Evolutionary conservation across 768 basidiomycete genomes (phyloP).

Genomic region (Podaxis carcinomalis): DNA sequence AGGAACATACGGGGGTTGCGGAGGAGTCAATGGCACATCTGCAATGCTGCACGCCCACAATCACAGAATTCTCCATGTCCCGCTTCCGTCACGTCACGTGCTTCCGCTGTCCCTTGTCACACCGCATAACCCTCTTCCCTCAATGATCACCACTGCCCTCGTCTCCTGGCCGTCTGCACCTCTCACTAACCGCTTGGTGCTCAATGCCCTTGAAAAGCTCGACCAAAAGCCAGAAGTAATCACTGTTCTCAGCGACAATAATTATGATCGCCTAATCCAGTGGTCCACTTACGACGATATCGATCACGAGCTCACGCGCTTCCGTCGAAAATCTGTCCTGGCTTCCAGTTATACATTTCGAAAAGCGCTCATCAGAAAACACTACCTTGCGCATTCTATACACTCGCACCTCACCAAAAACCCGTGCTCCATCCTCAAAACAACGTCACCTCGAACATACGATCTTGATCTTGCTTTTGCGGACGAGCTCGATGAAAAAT

Average conservation of each 20-base stretch:
- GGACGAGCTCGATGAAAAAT: conserved; percentile 93
- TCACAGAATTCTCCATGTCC: not conserved
- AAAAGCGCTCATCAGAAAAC: conserved; percentile 92
- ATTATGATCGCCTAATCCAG: conserved; percentile 42
- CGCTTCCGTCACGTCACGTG: not conserved
- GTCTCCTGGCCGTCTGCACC: conserved; percentile 50
- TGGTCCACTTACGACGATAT: conserved; percentile 90
- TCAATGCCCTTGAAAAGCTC: conserved; percentile 29
- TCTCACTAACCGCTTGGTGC: conserved; percentile 40
- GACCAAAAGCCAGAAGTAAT: conserved; percentile 8
- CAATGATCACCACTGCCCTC: conserved; percentile 15
- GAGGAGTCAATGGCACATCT: not conserved
- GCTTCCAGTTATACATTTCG: conserved; percentile 86
- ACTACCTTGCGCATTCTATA: conserved; percentile 77
- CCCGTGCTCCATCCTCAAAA: conserved; percentile 48
- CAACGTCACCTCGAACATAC: conserved; percentile 69
- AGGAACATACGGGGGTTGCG: not conserved
- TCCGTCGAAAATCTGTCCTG: conserved; percentile 45
- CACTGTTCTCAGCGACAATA: conserved; percentile 1
- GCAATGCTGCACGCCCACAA: not conserved
- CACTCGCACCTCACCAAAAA: conserved; percentile 71
- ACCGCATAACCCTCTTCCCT: not conserved
- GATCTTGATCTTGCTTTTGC: conserved; percentile 83
- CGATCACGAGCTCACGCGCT: conserved; percentile 68
- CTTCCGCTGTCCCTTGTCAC: conserved; percentile 1